phyloP scores from a whole-genome alignment of 345 rosid genomes.

The Murraya paniculata region DNA sequence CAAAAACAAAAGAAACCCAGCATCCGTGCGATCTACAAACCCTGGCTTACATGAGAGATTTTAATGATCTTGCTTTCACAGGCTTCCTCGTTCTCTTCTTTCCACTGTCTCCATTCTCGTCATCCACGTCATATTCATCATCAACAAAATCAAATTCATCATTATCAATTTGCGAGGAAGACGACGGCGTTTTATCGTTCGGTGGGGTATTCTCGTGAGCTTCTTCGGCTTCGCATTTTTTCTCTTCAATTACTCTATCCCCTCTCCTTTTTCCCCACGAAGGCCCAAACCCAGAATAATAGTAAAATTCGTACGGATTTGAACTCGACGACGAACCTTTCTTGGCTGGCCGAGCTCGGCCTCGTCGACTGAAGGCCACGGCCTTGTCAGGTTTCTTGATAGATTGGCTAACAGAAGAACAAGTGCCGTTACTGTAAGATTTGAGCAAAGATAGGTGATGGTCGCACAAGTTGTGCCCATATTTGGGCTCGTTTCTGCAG shows the following conservation, averaged over 20 bases:
- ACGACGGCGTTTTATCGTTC: conserved; percentile 26
- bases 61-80: conserved; percentile 81
- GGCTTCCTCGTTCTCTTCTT: conserved; percentile 78
- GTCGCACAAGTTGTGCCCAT: conserved; percentile 25
- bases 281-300: conserved; percentile 96
- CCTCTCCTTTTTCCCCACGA: conserved; percentile 72
- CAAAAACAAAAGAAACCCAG: background rate
- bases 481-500: conserved; percentile 22
- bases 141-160: conserved; percentile 33
- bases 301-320: conserved; percentile 75
- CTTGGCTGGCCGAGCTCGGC: conserved; percentile 40
- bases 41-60: conserved; percentile 72
- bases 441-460: conserved; percentile 27
- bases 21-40: conserved; percentile 4
- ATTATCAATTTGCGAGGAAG: conserved; percentile 22
- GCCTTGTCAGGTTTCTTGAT: conserved; percentile 18
- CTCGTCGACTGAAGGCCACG: conserved; percentile 21
- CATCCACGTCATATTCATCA: conserved; percentile 34
- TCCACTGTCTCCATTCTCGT: conserved; percentile 26
- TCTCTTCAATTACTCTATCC: conserved; percentile 20
- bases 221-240: background rate
- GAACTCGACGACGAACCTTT: conserved; percentile 33
- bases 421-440: conserved; percentile 24
- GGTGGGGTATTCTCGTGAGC: background rate
- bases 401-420: background rate